Conservation (phyloP, 805 yeast genomes). For the Jamesozyma piceae region DNA sequence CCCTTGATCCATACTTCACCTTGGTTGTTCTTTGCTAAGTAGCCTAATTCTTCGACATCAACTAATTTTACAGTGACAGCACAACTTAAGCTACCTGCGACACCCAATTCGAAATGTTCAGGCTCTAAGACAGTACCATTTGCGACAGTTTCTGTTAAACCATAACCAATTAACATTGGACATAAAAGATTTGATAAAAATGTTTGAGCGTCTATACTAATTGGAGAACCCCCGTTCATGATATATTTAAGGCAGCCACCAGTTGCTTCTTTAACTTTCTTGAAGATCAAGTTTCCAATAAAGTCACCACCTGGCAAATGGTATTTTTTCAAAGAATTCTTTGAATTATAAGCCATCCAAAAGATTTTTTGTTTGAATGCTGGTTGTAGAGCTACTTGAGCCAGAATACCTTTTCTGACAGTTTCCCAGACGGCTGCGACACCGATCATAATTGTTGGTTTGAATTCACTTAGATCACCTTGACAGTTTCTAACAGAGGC, state of each 20-base stretch:
- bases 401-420: conserved; percentile 82
- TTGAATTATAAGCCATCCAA: conserved; percentile 80
- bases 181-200: conserved; percentile 70
- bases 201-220: conserved; percentile 74
- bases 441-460: conserved; percentile 93
- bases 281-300: conserved; percentile 66
- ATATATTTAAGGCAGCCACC: conserved; percentile 75
- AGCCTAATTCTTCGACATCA: conserved; percentile 86
- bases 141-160: conserved; percentile 93
- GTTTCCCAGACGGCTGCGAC: conserved; percentile 98
- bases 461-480: conserved; percentile 80
- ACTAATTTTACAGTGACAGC: conserved; percentile 79
- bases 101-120: conserved; percentile 56
- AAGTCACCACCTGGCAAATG: conserved; percentile 63
- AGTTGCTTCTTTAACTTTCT: conserved; percentile 85
- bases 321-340: conserved; percentile 48
- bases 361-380: conserved; percentile 65
- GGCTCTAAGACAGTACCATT: conserved; percentile 67
- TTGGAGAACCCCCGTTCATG: conserved; percentile 89
- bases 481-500: conserved; percentile 71
- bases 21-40: conserved; percentile 80
- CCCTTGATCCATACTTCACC: conserved; percentile 88
- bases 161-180: conserved; percentile 90
- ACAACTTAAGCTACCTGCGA: conserved; percentile 76
- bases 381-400: conserved; percentile 62